A percentile compares a stretch with the other conserved stretches of the same genome.
Conservation (phyloP, 805 yeast genomes). For the Yarrowia sp. region DNA sequence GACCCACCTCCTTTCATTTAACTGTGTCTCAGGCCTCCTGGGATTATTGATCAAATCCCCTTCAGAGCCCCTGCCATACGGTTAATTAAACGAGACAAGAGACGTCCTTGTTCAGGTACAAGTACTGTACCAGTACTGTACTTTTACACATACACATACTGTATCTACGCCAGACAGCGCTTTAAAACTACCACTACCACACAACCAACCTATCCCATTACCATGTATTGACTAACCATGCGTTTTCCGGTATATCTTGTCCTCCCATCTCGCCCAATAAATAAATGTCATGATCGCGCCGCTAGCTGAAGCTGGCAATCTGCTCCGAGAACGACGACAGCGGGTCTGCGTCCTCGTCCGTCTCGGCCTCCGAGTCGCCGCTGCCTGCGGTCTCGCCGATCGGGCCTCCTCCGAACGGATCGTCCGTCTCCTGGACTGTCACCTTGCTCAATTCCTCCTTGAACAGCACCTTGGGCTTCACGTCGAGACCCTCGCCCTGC, state of each 20-base stretch:
- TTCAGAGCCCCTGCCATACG: no score
- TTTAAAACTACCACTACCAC: not conserved
- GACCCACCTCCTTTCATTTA: no score
- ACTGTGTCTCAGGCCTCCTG: no score
- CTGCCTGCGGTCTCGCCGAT: not conserved
- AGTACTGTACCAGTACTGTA: no score
- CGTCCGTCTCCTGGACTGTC: not conserved
- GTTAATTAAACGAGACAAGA: no score
- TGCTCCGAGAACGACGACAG: slow-evolving; percentile 16
- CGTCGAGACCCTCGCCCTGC: slow-evolving; percentile 13
- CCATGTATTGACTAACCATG: not conserved
- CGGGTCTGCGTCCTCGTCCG: slow-evolving; percentile 22
- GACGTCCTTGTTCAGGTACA: no score
- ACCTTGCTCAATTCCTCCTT: not conserved
- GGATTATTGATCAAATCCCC: no score
- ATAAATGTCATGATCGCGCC: not conserved
- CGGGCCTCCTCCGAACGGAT: not conserved
- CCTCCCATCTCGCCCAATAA: slow-evolving; percentile 6
- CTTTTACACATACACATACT: no score
- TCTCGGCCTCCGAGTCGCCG: slow-evolving; percentile 22
- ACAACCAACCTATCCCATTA: not conserved
- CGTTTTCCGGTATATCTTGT: not conserved
- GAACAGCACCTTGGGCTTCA: slow-evolving; percentile 14
- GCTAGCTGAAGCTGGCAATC: slow-evolving; percentile 7
- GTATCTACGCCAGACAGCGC: not conserved